A percentile compares a stretch with the other conserved stretches of the same genome.
Evolutionary conservation across 169 alveolate species (phyloP).

Genomic region (Cryptosporidium parvum): DNA sequence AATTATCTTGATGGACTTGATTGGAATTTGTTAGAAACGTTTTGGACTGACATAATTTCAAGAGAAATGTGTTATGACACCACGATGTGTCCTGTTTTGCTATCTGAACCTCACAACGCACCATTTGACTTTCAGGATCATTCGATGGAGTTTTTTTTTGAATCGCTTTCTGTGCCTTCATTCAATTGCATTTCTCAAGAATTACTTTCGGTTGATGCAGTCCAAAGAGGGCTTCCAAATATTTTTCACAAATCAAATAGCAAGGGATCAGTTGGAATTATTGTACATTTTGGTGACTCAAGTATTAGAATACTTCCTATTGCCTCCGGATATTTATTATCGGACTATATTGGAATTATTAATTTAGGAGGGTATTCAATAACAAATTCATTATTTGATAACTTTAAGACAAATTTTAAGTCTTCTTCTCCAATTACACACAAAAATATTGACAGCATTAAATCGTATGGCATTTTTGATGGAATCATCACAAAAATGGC

Average conservation of each 20-base stretch:
- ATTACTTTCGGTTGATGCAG: slow-evolving; percentile 34
- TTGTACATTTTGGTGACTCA: slow-evolving; percentile 59
- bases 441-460: slow-evolving; percentile 7
- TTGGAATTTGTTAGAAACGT: slow-evolving; percentile 70
- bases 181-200: slow-evolving; percentile 55
- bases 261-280: slow-evolving; percentile 50
- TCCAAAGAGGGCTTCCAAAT: slow-evolving; percentile 58
- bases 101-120: slow-evolving; percentile 72
- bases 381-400: slow-evolving; percentile 12
- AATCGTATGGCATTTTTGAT: slow-evolving; percentile 40
- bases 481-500: slow-evolving; percentile 34
- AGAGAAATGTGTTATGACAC: slow-evolving; percentile 63
- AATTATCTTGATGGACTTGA: slow-evolving; percentile 43
- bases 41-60: slow-evolving; percentile 68
- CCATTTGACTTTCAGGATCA: slow-evolving; percentile 73
- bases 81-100: slow-evolving; percentile 18
- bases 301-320: slow-evolving; percentile 65
- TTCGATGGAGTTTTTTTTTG: slow-evolving; percentile 71
- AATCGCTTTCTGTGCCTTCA: slow-evolving; percentile 58
- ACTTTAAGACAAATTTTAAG: slow-evolving; percentile 12
- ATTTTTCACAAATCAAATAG: slow-evolving; percentile 4
- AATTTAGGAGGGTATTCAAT: slow-evolving; percentile 61
- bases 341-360: slow-evolving; percentile 45
- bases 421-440: slow-evolving; percentile 14
- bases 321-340: slow-evolving; percentile 63